Evolutionary conservation across 352 stramenopile species (phyloP).

Genomic region (Blastocystis sp.): DNA sequence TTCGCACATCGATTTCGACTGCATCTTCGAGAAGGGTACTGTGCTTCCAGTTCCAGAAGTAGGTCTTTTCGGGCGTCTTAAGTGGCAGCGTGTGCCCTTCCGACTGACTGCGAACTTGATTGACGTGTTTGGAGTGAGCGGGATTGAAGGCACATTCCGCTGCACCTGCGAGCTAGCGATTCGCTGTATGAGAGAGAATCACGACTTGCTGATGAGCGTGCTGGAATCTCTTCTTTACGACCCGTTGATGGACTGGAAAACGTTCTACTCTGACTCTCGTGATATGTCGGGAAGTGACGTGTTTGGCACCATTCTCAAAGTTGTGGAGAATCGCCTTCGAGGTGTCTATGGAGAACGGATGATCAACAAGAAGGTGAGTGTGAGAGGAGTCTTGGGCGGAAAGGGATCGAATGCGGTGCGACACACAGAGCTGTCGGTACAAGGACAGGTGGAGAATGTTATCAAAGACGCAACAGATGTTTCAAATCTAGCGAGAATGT

Average conservation of each 20-base stretch:
- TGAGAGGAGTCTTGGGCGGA: neutral
- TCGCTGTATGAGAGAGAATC: conserved; percentile 85
- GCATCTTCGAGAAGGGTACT: conserved; percentile 96
- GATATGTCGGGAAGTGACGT: conserved; percentile 78
- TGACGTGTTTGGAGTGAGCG: conserved; percentile 95
- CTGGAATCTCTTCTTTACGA: conserved; percentile 97
- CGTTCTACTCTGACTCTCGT: conserved; percentile 67
- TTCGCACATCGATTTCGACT: conserved; percentile 99
- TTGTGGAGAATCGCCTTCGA: conserved; percentile 81
- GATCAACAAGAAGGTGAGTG: neutral
- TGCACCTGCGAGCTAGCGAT: conserved; percentile 81
- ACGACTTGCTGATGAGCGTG: conserved; percentile 91
- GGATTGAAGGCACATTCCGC: conserved; percentile 87
- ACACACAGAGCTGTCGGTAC: conserved; percentile 74
- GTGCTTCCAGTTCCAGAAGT: conserved; percentile 10
- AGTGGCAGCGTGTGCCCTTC: conserved; percentile 95
- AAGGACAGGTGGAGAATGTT: conserved; percentile 84
- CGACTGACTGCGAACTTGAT: conserved; percentile 98
- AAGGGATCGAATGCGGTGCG: neutral
- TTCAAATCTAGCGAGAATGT: conserved; percentile 87
- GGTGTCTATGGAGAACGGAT: conserved; percentile 73
- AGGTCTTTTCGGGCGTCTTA: neutral
- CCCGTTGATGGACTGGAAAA: conserved; percentile 81
- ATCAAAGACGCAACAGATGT: conserved; percentile 83
- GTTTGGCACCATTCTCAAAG: conserved; percentile 76